Percentiles rank a stretch among this genome's conserved stretches.
Conservation (phyloP, 805 yeast genomes). For the Nakazawaea pomicola region DNA sequence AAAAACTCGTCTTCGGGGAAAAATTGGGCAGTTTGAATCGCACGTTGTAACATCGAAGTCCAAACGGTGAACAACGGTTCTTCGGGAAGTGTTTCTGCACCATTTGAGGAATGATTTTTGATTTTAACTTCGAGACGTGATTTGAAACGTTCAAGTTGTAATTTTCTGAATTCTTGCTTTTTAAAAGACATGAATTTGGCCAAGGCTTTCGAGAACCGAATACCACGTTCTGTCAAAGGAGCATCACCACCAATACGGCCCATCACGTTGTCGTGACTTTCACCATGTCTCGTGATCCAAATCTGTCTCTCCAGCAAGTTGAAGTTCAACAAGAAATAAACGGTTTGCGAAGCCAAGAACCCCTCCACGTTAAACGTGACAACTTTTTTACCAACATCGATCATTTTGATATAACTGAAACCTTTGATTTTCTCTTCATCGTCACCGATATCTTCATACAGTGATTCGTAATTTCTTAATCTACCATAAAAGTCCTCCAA, state of each 20-base stretch:
- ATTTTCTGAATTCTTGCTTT: slow-evolving; percentile 59
- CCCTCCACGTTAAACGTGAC: slow-evolving; percentile 87
- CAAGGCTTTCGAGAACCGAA: slow-evolving; percentile 66
- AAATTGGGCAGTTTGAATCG: slow-evolving; percentile 70
- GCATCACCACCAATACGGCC: slow-evolving; percentile 96
- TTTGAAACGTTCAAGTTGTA: slow-evolving; percentile 52
- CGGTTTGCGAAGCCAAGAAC: slow-evolving; percentile 87
- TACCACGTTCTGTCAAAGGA: slow-evolving; percentile 71
- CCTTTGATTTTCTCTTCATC: slow-evolving; percentile 61
- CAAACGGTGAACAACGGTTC: slow-evolving; percentile 86
- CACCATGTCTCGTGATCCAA: slow-evolving; percentile 96
- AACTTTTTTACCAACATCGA: slow-evolving; percentile 91
- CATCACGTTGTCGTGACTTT: slow-evolving; percentile 73
- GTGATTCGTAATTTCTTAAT: slow-evolving; percentile 76
- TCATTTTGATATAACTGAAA: slow-evolving; percentile 89
- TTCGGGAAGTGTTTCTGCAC: slow-evolving; percentile 33
- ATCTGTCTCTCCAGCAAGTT: slow-evolving; percentile 86
- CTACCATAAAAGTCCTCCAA: slow-evolving; percentile 78
- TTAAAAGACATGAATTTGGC: slow-evolving; percentile 70
- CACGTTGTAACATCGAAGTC: slow-evolving; percentile 82
- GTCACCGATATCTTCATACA: slow-evolving; percentile 78
- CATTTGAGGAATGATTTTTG: slow-evolving; percentile 22
- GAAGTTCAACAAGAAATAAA: slow-evolving; percentile 84
- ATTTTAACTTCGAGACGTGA: slow-evolving; percentile 37
- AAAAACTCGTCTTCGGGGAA: slow-evolving; percentile 74